Percentiles rank a stretch among this genome's conserved stretches.
These are phyloP conservation scores for Termitomyces sp. DNA, from an alignment of 768 basidiomycete genomes.

Conservation along the genomic window DNA sequence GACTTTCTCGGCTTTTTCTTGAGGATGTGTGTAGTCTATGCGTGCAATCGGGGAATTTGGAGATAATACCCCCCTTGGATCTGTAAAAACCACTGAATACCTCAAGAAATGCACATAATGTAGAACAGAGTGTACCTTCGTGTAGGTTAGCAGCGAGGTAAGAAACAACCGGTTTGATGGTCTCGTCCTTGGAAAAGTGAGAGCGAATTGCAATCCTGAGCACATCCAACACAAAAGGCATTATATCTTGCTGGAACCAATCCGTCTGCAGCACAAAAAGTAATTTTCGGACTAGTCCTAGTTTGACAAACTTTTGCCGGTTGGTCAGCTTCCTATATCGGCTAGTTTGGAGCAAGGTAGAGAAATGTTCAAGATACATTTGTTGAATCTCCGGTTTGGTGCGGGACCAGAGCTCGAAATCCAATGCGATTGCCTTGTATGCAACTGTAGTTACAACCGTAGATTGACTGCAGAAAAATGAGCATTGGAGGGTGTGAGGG, in stretches of 20 bases:
- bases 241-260: constrained; percentile 61
- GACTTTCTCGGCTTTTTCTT: constrained; percentile 66
- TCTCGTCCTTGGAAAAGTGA: constrained; percentile 67
- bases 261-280: constrained; percentile 81
- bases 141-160: constrained; percentile 82
- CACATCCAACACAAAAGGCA: constrained; percentile 52
- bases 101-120: neutral
- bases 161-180: constrained; percentile 82
- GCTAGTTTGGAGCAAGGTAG: constrained; percentile 67
- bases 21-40: constrained; percentile 44
- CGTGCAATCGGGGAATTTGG: constrained; percentile 56
- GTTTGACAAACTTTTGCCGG: constrained; percentile 67
- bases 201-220: constrained; percentile 59
- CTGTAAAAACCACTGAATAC: constrained; percentile 10
- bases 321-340: constrained; percentile 76
- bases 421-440: constrained; percentile 80
- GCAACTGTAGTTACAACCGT: constrained; percentile 80
- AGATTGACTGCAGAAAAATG: constrained; percentile 51
- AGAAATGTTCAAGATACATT: constrained; percentile 79
- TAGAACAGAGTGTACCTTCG: constrained; percentile 39
- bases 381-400: constrained; percentile 71
- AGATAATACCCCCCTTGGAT: constrained; percentile 30
- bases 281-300: constrained; percentile 68
- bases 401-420: constrained; percentile 87
- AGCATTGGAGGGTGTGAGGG: neutral